Evolutionary conservation across 1,284 basidiomycete genomes (phyloP).

Genomic region (Tetrapyrgos nigripes): DNA sequence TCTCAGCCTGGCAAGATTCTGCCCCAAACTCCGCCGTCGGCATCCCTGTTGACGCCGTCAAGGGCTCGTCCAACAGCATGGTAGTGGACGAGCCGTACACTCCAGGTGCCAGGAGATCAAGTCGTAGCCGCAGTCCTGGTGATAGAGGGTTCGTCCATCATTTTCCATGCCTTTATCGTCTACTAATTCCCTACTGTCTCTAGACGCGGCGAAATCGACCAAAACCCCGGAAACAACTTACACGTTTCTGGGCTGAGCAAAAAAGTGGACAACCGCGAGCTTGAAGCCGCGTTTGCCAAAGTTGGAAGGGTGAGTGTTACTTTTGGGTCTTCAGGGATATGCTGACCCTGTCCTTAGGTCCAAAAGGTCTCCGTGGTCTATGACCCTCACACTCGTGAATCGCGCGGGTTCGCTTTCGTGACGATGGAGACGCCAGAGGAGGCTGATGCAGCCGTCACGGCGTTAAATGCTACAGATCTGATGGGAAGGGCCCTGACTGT

Average conservation of each 20-base stretch:
- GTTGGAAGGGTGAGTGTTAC: conserved; percentile 79
- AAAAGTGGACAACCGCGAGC: conserved; percentile 82
- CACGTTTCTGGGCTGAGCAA: conserved; percentile 91
- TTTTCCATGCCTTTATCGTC: background rate
- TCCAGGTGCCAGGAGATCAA: conserved; percentile 64
- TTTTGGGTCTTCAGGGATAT: background rate
- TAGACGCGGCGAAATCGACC: conserved; percentile 27
- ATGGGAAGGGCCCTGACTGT: conserved; percentile 88
- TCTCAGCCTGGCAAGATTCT: conserved; percentile 82
- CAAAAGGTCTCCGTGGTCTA: conserved; percentile 94
- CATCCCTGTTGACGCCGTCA: conserved; percentile 64
- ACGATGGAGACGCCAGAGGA: conserved; percentile 90
- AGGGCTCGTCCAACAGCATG: conserved; percentile 38
- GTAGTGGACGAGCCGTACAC: conserved; percentile 47
- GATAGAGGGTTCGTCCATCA: conserved; percentile 59
- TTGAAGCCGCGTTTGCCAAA: conserved; percentile 89
- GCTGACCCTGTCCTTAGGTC: conserved; percentile 52
- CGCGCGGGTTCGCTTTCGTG: conserved; percentile 97
- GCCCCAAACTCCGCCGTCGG: conserved; percentile 65
- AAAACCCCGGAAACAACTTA: conserved; percentile 95
- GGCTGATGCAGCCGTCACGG: conserved; percentile 88
- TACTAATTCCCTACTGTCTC: background rate
- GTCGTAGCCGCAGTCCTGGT: conserved; percentile 74
- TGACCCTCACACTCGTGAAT: conserved; percentile 96
- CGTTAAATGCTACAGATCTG: conserved; percentile 83